Evolutionary conservation across 163 green algal species (phyloP).

Genomic region (Scenedesmus sp.): DNA sequence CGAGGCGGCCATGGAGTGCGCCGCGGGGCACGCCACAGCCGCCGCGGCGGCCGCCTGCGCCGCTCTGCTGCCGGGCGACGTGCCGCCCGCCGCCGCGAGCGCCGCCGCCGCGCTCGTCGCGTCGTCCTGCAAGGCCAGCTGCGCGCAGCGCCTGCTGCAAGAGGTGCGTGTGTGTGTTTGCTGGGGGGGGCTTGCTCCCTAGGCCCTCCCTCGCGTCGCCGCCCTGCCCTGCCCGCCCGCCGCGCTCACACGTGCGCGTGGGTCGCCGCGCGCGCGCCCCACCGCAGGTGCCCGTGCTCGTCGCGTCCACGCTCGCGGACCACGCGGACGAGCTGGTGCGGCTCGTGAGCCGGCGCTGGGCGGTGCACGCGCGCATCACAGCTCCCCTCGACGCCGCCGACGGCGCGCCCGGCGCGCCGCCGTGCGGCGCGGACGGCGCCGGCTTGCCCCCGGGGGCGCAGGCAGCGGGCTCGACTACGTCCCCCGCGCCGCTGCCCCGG

Average conservation of each 20-base stretch:
- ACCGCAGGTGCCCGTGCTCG: constrained; percentile 35
- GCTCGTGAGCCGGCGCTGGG: constrained; percentile 23
- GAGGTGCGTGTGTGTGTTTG: constrained; percentile 12
- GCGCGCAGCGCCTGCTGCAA: constrained; percentile 39
- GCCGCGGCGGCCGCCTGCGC: constrained; percentile 5
- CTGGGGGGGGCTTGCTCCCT: no score
- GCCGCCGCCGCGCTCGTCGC: constrained; percentile 25
- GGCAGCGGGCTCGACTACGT: neutral
- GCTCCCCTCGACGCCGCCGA: neutral
- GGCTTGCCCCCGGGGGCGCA: neutral
- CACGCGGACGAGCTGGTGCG: constrained; percentile 28
- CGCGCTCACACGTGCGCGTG: no score
- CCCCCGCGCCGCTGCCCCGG: neutral
- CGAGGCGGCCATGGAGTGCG: constrained; percentile 17
- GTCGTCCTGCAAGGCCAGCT: constrained; percentile 31
- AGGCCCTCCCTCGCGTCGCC: no score
- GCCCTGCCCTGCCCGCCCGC: no score
- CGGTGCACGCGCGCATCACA: constrained; percentile 33
- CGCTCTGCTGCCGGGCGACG: constrained; percentile 34
- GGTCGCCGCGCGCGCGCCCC: no score
- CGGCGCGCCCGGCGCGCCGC: neutral
- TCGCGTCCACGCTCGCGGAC: constrained; percentile 19
- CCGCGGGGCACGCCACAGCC: constrained; percentile 5
- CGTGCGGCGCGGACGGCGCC: neutral
- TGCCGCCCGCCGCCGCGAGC: constrained; percentile 7